Evolutionary conservation across 2,329 filamentous ascomycete genomes (phyloP), one percentile per base, ranked within the genome.

Genomic region (Seiridium unicorne): DNA sequence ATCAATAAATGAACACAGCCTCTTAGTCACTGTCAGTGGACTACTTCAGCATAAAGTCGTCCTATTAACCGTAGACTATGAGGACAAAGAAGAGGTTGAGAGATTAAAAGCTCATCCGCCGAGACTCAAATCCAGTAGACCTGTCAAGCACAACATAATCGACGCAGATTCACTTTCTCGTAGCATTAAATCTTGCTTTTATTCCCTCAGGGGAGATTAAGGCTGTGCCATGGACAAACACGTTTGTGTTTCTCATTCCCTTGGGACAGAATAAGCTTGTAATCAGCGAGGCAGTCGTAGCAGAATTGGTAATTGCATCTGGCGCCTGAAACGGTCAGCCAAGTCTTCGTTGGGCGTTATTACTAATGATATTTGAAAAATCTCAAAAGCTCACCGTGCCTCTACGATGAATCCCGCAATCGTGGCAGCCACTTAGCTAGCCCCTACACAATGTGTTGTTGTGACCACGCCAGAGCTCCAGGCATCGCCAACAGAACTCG

Each of bases 401-500:
- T 10, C 11, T 11, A 3, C 11, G 7, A 51, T 34, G 38, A 42
- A 13, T 42, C 38, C 38, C 38, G 38, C 18, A 26, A 26, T 26
- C 18, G 18, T 26, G 18, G 9, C 7, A 48, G 46, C 46, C 31
- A 49, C 46, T 58, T 8, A 42, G 35, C 18, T 40, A 2, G 6
- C 35, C 18, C 31, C 32, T 44, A 55, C 56, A 51, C n/a, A 1
- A 26, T 7, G 42, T 18, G 40, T 11, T 55, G 34, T 40, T 13
- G n/a, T 13, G 36, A 47, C 34, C 32, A 8, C 34, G 11, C 34
- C 47, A 51, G 31, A 4, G 44, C n/a, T 10, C 10, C 4, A 44
- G 6, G 44, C 56, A 58, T 32, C n/a, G 5, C 65, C 65, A 66
- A 48, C 62, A 66, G 48, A 66, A 63, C 26, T 64, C 44, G 46